Percentiles rank a stretch among this genome's conserved stretches.
Evolutionary conservation across 1,284 basidiomycete genomes (phyloP).

Genomic region (Phellopilus nigrolimitatus): DNA sequence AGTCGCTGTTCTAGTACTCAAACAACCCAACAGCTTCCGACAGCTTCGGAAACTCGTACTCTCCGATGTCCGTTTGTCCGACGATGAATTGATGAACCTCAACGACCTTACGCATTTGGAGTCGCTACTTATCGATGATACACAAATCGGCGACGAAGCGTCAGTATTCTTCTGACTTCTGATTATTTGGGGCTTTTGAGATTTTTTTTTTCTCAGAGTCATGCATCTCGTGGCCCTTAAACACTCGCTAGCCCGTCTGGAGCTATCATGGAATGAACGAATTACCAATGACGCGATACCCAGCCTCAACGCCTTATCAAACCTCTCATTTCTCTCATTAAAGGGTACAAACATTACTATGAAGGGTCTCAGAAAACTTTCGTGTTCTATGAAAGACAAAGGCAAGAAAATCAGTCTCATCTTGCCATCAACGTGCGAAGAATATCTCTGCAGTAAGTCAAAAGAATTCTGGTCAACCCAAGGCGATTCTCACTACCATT

Average conservation of each 20-base stretch:
- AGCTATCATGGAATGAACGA: conserved; percentile 44
- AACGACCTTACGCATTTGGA: conserved; percentile 49
- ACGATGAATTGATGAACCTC: conserved; percentile 47
- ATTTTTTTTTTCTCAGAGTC: conserved; percentile 30
- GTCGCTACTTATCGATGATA: conserved; percentile 46
- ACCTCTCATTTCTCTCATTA: conserved; percentile 46
- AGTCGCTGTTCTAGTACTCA: conserved; percentile 39
- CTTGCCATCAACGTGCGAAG: conserved; percentile 47
- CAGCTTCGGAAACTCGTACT: conserved; percentile 47
- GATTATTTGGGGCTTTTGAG: not conserved
- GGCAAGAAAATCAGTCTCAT: conserved; percentile 43
- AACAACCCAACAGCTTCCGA: conserved; percentile 45
- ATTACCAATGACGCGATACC: conserved; percentile 54
- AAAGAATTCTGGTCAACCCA: not conserved
- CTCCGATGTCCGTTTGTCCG: conserved; percentile 37
- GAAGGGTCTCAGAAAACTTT: conserved; percentile 48
- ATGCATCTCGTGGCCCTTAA: conserved; percentile 53
- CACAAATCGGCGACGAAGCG: conserved; percentile 59
- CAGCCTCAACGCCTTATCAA: conserved; percentile 44
- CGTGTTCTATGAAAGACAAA: conserved; percentile 30
- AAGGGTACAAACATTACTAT: conserved; percentile 50
- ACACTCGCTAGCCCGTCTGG: conserved; percentile 45
- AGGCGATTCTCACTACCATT: not conserved
- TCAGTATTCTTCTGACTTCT: conserved; percentile 29
- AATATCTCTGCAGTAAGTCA: conserved; percentile 47